A percentile compares a stretch with the other conserved stretches of the same genome.
Evolutionary conservation across 2,329 filamentous ascomycete species (phyloP).

Genomic region (Tolypocladium guangdongense): DNA sequence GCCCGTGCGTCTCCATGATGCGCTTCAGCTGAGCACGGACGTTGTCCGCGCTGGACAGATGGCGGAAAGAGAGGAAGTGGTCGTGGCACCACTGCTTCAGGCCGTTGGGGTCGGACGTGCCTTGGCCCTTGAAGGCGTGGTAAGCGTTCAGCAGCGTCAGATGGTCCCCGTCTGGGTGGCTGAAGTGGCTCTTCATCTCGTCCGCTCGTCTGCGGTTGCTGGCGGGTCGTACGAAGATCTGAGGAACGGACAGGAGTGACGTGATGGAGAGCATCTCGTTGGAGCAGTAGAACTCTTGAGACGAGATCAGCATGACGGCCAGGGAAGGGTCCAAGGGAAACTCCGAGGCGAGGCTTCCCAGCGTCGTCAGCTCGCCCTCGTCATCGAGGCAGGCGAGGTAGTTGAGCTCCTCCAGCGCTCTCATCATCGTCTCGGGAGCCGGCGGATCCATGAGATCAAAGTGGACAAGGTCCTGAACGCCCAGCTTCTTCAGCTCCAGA

Average conservation of each 20-base stretch:
- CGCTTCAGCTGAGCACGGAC: conserved; percentile 84
- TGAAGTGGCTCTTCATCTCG: conserved; percentile 93
- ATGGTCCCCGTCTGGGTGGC: conserved; percentile 88
- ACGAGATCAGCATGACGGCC: conserved; percentile 95
- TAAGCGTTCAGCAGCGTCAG: conserved; percentile 95
- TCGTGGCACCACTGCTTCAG: conserved; percentile 92
- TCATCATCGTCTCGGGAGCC: conserved; percentile 96
- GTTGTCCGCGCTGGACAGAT: conserved; percentile 86
- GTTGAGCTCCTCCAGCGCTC: conserved; percentile 92
- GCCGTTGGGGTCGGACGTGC: conserved; percentile 47
- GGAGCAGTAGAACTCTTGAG: conserved; percentile 95
- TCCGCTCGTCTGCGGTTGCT: conserved; percentile 82
- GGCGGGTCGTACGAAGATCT: conserved; percentile 83
- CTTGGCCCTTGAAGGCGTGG: conserved; percentile 83
- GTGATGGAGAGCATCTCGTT: conserved; percentile 97
- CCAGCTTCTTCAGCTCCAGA: conserved; percentile 92
- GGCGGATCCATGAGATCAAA: conserved; percentile 99
- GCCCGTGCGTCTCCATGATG: conserved; percentile 88
- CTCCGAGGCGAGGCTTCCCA: conserved; percentile 82
- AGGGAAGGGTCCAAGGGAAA: conserved; percentile 91
- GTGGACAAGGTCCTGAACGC: conserved; percentile 89
- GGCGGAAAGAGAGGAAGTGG: conserved; percentile 84
- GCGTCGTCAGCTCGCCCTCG: conserved; percentile 79
- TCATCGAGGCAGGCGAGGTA: conserved; percentile 95
- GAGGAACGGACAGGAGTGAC: conserved; percentile 84